Evolutionary conservation across 169 alveolate genomes (phyloP).

Genomic region (Sarcocystis neurona): DNA sequence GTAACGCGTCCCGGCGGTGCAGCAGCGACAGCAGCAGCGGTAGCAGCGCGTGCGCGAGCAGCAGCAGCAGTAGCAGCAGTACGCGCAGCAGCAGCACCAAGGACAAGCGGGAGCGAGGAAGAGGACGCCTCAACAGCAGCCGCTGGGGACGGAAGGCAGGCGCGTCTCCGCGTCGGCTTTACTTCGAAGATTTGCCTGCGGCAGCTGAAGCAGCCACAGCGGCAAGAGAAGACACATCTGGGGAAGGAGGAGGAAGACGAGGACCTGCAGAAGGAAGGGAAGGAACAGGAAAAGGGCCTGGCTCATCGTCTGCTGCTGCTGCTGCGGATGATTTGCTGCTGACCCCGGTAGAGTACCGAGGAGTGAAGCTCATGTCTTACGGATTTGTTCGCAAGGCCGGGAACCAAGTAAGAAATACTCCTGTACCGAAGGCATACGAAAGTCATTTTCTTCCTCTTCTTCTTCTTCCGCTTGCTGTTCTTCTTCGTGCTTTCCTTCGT

Average conservation of each 20-base stretch:
- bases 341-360: constrained; percentile 73
- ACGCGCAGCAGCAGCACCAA: too few relatives aligned
- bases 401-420: constrained; percentile 65
- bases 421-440: too few relatives aligned
- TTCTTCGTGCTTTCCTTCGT: background rate
- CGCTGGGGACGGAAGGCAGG: too few relatives aligned
- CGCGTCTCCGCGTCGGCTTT: too few relatives aligned
- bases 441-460: background rate
- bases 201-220: too few relatives aligned
- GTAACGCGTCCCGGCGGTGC: too few relatives aligned
- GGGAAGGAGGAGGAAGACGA: background rate
- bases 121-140: background rate
- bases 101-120: constrained; percentile 8
- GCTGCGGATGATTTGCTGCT: background rate
- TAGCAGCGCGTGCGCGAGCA: too few relatives aligned
- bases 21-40: too few relatives aligned
- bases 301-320: too few relatives aligned
- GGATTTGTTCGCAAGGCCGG: constrained; percentile 84
- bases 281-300: background rate
- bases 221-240: background rate
- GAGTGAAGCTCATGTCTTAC: constrained; percentile 90
- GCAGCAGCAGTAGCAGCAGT: too few relatives aligned
- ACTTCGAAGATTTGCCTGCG: too few relatives aligned
- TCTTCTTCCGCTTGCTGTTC: background rate
- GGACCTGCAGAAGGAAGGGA: background rate